Base-by-base conservation (phyloP, 2,329 filamentous ascomycete species). In the Trichoderma sp. region DNA sequence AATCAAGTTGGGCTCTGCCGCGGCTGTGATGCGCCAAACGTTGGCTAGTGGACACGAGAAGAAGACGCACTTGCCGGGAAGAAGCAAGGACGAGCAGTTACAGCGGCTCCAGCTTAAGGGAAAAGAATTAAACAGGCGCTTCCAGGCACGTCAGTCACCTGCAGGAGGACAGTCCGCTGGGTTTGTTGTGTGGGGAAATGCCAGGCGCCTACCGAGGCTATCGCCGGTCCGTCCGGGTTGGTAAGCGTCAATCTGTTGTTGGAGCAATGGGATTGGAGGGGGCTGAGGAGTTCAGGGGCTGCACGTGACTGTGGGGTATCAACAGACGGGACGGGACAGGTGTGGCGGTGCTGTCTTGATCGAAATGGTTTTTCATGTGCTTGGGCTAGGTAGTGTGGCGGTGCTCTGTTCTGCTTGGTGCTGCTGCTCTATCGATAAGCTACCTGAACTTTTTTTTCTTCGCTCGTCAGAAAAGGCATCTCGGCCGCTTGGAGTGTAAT, bases 261-360 rank as follows among this genome's bases (percentile, higher is more conserved):
- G 69, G 72, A 60, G 67, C 66, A 35, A 69, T 35, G 60, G 27
- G 38, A 41, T 41, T 41, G 38, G 38, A 41, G 38, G 38, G 66
- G 66, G 66, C 45, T 59, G 45, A 27, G 66, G 24, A 4, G 14
- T 65, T 65, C 41, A 76, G 76, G 69, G 56, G 65, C 29, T 35
- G 41, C 83, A 84, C 83, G 83, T 84, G 83, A 84, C 80, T 81
- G 82, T 79, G 80, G 81, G 80, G 81, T 33, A 56, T 29, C 56
- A 31, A 33, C 35, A 53, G 78, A 76, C 16, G 16, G 41, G 41
- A 33, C 18, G 45, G 18, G 45, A 53, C 4, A 53, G n/a, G 45
- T 53, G 45, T 53, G 45, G 45, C 45, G 18, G 45, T 50, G 45
- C 45, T n/a, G 18, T 6, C 6, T n/a, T 18, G 16, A 8, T 18